Evolutionary conservation across 1,139 yeast species (phyloP), one percentile per base, ranked within the genome.

Genomic region (Zhuliangozyma blackwelliae): DNA sequence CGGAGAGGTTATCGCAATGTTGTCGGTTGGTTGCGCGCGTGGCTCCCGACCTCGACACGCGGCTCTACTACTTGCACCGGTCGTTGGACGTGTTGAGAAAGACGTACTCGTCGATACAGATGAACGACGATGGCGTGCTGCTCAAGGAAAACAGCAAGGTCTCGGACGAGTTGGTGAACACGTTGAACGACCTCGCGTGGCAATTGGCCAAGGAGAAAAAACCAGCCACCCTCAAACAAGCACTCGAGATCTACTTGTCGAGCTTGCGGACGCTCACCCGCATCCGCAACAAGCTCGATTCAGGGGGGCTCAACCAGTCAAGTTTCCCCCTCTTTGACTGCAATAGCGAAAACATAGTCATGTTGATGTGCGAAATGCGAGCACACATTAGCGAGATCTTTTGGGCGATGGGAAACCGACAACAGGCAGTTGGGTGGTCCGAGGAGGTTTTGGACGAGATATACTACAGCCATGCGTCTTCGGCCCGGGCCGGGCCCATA

Each of bases 361-460:
- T 65, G 43, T 40, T 51, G 21, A 54, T 55, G 16, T 64, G 65
- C 32, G 71, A 65, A 34, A 51, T 76, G 34, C 75, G 77, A 56
- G 72, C 80, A 11, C 82, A 82, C 52, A 62, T 83, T 13, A 70
- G 84, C 40, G 90, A 83, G 55, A 60, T 83, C 6, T 56, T 82
- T 45, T 83, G 88, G 85, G 73, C 72, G 6, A 65, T 73, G 41
- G 79, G 80, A 1, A 59, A 65, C 35, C 59, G 67, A 33, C 52
- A 64, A 28, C 75, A 76, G 41, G 84, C 89, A 1, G 63, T 81
- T 27, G 67, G 77, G 12, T 79, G 87, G 82, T 76, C 77, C 8
- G 82, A 80, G 52, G 79, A 78, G 36, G 73, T 68, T 3, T 53
- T 70, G 5, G 69, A 66, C 32, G 64, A 60, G 21, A 52, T 65